Percentiles rank a stretch among this genome's conserved stretches.
Evolutionary conservation across 768 basidiomycete genomes (phyloP).

Genomic region (Pleurotus tuoliensis): DNA sequence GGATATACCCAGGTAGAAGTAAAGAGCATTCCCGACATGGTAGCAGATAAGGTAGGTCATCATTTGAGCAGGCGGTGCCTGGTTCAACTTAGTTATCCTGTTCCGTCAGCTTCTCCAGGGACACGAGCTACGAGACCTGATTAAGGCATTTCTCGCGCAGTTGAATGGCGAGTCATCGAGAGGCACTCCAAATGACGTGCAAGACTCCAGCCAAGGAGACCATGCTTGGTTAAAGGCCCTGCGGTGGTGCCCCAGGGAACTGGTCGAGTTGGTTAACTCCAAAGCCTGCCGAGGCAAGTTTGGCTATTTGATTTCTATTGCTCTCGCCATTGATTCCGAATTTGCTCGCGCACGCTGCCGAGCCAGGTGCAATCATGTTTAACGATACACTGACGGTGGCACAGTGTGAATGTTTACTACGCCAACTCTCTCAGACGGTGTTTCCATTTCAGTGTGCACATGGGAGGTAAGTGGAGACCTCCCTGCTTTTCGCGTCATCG

Average conservation of each 20-base stretch:
- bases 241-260: conserved; percentile 76
- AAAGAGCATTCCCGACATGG: conserved; percentile 59
- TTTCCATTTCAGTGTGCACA: conserved; percentile 98
- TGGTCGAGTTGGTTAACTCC: conserved; percentile 86
- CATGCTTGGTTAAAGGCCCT: conserved; percentile 67
- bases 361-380: conserved; percentile 93
- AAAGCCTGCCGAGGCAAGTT: conserved; percentile 89
- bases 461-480: conserved; percentile 54
- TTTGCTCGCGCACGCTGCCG: conserved; percentile 3
- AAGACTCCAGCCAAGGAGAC: conserved; percentile 21
- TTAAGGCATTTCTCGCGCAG: conserved; percentile 69
- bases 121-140: conserved; percentile 69
- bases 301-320: not conserved
- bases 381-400: conserved; percentile 68
- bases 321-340: conserved; percentile 5
- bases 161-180: conserved; percentile 42
- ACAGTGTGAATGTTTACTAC: conserved; percentile 71
- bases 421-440: conserved; percentile 61
- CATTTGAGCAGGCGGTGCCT: conserved; percentile 8
- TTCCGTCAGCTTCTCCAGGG: conserved; percentile 52
- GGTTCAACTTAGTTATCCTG: conserved; percentile 5
- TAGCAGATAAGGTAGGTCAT: conserved; percentile 58
- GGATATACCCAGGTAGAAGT: conserved; percentile 68
- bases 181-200: conserved; percentile 19
- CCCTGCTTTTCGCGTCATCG: too few relatives aligned